phyloP scores from a whole-genome alignment of 2,329 filamentous ascomycete genomes.

The Periconia sp. region DNA sequence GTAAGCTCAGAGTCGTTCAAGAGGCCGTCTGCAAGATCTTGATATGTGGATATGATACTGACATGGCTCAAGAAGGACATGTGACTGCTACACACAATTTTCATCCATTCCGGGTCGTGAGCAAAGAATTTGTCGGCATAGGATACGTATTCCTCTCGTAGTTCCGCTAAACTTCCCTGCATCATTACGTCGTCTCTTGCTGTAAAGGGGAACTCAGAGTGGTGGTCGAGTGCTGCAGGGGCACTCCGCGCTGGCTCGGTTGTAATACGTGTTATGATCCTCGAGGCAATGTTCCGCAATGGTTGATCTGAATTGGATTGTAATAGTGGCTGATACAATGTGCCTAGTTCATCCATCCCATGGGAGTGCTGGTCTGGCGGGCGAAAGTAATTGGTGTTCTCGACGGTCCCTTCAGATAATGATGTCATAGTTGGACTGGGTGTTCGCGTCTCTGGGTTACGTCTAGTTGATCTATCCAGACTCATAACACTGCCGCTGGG shows the following conservation, averaged over 20 bases:
- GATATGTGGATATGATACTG: slow-evolving; percentile 34
- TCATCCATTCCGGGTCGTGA: slow-evolving; percentile 26
- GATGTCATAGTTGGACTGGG: slow-evolving; percentile 22
- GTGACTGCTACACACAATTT: slow-evolving; percentile 26
- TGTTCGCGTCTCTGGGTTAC: slow-evolving; percentile 15
- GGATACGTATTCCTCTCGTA: slow-evolving; percentile 28
- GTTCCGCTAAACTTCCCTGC: slow-evolving; percentile 18
- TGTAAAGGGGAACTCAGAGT: slow-evolving; percentile 28
- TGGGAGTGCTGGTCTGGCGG: slow-evolving; percentile 14
- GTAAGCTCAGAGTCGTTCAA: slow-evolving; percentile 33
- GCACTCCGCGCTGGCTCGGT: slow-evolving; percentile 22
- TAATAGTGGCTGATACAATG: slow-evolving; percentile 16
- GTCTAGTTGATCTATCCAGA: slow-evolving; percentile 16
- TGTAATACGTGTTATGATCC: slow-evolving; percentile 27
- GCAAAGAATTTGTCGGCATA: slow-evolving; percentile 18
- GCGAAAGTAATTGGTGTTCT: slow-evolving; percentile 12
- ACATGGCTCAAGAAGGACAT: slow-evolving; percentile 39
- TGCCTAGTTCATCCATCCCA: slow-evolving; percentile 17
- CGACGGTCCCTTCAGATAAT: slow-evolving; percentile 15
- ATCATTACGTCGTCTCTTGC: background rate
- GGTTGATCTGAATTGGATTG: slow-evolving; percentile 21
- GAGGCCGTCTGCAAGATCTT: slow-evolving; percentile 30
- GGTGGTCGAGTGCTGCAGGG: slow-evolving; percentile 21
- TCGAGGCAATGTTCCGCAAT: slow-evolving; percentile 23
- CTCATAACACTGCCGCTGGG: slow-evolving; percentile 16